Base-by-base conservation (phyloP, 108 stramenopile genomes). In the Nitzschia sp. region DNA sequence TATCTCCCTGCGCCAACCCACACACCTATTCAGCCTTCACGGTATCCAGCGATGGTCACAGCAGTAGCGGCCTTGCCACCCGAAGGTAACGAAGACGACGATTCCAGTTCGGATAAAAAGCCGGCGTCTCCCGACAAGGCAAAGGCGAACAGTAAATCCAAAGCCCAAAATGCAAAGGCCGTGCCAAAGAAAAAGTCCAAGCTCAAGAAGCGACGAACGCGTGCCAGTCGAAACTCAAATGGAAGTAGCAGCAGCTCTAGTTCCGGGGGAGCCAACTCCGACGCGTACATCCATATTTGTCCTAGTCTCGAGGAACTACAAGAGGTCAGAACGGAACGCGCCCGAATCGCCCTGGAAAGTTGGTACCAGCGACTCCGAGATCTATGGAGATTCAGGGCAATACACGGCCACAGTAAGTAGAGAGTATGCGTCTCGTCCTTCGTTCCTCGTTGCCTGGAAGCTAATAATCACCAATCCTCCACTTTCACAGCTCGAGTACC, bases 321-420 rank as follows among this genome's bases (percentile, higher is more conserved):
- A 38, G 47, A 68, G 30, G 66, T 70, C 3, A 61, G 32, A 4
- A 79, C 71, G 9, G 35, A 38, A 8, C 64, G 80, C n/a, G 55
- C 46, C 41, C 2, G 31, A 35, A 33, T 67, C 2, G 83, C 83
- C 9, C 45, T 81, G 15, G 28, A 41, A 28, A 78, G 68, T 16
- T 88, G 83, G 83, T 77, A 79, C 32, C 9, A 70, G 19, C 75
- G 78, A 2, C 71, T 83, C 32, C 26, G 71, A 9, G 80, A 84
- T 19, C 70, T 88, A 2, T 22, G 25, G 16, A 31, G 59, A 17
- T 88, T 67, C 61, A 73, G 57, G 52, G 35, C 62, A 3, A 38
- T 67, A 35, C 15, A 76, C 25, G 85, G 85, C 0, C 54, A 85
- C 65, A 84, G 83, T 70, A 56, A 76, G 75, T 63, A 33, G 17